Conservation (phyloP, 129 eudicot species). For the Mikania micrantha region DNA sequence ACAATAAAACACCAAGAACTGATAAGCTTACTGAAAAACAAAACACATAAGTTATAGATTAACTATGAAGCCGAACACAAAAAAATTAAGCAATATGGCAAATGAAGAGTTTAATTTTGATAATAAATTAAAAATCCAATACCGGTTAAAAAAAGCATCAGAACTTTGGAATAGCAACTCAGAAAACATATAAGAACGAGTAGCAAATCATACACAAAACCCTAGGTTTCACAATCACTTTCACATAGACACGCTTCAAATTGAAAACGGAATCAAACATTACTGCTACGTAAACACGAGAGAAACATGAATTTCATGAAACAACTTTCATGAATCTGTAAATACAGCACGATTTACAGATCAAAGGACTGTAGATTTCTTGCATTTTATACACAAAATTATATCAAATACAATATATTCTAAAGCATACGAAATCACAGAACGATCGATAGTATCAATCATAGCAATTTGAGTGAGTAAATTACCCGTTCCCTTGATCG, state of each 20-base stretch:
- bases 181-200: not conserved
- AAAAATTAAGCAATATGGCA: too few species aligned
- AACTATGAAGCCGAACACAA: not conserved
- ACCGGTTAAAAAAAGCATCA: not conserved
- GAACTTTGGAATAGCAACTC: not conserved
- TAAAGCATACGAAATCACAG: not conserved
- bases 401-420: not conserved
- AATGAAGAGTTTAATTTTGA: not conserved
- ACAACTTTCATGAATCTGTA: not conserved
- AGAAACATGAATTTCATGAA: not conserved
- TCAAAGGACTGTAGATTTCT: not conserved
- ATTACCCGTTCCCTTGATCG: constrained; percentile 15
- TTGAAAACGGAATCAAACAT: not conserved
- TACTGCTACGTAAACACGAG: not conserved
- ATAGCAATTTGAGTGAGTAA: not conserved
- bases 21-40: not conserved
- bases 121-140: not conserved
- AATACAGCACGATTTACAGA: constrained; percentile 4
- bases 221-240: constrained; percentile 16
- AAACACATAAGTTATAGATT: not conserved
- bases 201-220: constrained; percentile 5
- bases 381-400: not conserved
- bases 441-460: not conserved
- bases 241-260: not conserved
- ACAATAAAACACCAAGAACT: not conserved